A percentile compares a stretch with the other conserved stretches of the same genome.
These are phyloP conservation scores for Backusella mclennaniae DNA, from an alignment of 192 early-diverging fungal genomes.

Conservation along the genomic window DNA sequence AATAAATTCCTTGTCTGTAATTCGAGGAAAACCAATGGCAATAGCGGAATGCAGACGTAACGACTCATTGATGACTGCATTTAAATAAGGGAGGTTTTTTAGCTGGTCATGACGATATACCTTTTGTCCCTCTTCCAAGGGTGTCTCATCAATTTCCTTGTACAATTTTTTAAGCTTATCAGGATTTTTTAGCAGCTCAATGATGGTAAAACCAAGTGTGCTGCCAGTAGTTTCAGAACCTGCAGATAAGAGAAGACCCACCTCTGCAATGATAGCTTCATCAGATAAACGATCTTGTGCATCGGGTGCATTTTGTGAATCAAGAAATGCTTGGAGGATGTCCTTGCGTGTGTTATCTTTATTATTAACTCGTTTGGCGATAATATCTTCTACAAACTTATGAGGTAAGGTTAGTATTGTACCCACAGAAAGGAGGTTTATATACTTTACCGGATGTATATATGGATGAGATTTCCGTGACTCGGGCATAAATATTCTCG, in stretches of 20 bases:
- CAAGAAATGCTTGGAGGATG: constrained; percentile 45
- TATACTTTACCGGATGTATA: neutral
- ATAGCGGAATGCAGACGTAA: constrained; percentile 42
- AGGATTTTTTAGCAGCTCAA: constrained; percentile 21
- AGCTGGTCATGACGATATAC: constrained; percentile 32
- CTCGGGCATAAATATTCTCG: neutral
- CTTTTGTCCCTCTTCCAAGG: neutral
- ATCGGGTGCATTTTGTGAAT: constrained; percentile 31
- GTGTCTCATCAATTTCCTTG: constrained; percentile 19
- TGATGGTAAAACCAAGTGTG: constrained; percentile 27
- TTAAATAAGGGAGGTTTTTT: constrained; percentile 45
- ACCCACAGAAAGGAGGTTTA: neutral
- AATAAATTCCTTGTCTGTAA: constrained; percentile 34
- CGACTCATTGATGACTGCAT: constrained; percentile 54
- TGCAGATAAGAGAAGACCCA: constrained; percentile 37
- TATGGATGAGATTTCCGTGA: neutral
- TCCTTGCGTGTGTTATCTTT: constrained; percentile 26
- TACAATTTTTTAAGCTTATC: constrained; percentile 1
- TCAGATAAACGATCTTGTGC: constrained; percentile 37
- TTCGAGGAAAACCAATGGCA: constrained; percentile 31
- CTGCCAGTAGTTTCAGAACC: constrained; percentile 34
- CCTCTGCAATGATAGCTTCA: constrained; percentile 38
- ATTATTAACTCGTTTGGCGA: constrained; percentile 2
- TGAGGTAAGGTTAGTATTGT: neutral
- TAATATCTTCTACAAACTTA: constrained; percentile 27